Conservation (phyloP, 2,329 filamentous ascomycete genomes). For the Sordariomycetes sp. region DNA sequence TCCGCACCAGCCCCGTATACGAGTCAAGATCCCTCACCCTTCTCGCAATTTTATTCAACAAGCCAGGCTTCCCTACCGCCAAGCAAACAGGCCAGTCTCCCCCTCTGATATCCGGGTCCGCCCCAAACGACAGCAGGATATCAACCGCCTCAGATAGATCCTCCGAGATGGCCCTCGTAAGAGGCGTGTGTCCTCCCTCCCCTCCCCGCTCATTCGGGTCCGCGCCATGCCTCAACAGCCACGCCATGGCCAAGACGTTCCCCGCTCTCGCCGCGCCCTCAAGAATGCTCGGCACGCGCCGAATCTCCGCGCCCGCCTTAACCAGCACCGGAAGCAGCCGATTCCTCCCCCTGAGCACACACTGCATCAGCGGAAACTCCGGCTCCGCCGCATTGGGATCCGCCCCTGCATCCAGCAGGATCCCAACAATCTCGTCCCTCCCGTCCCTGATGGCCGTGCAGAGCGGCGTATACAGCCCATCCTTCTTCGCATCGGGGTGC, state of each 20-base stretch:
- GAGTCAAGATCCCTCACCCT: constrained; percentile 43
- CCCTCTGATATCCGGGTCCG: constrained; percentile 48
- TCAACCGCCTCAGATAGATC: constrained; percentile 46
- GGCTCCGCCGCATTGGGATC: constrained; percentile 49
- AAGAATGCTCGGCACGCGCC: constrained; percentile 49
- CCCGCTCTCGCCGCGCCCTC: constrained; percentile 51
- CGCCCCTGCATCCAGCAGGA: constrained; percentile 42
- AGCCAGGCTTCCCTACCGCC: constrained; percentile 46
- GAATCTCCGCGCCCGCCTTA: constrained; percentile 44
- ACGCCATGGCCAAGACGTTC: constrained; percentile 45
- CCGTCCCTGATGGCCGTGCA: constrained; percentile 58
- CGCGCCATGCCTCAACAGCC: constrained; percentile 45
- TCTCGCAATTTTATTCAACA: constrained; percentile 45
- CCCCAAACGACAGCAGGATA: constrained; percentile 41
- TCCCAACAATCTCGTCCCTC: constrained; percentile 43
- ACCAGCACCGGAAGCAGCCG: constrained; percentile 47
- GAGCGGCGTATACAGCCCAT: constrained; percentile 53
- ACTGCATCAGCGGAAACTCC: constrained; percentile 56
- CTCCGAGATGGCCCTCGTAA: constrained; percentile 53
- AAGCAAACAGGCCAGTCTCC: constrained; percentile 58
- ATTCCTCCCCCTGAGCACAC: constrained; percentile 49
- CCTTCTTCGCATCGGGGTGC: constrained; percentile 48
- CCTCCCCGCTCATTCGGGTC: constrained; percentile 45
- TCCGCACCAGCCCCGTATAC: constrained; percentile 54
- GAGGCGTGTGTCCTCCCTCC: constrained; percentile 40